Evolutionary conservation across 371 early-diverging fungal genomes (phyloP).

Genomic region (Zopfochytrium polystomum): DNA sequence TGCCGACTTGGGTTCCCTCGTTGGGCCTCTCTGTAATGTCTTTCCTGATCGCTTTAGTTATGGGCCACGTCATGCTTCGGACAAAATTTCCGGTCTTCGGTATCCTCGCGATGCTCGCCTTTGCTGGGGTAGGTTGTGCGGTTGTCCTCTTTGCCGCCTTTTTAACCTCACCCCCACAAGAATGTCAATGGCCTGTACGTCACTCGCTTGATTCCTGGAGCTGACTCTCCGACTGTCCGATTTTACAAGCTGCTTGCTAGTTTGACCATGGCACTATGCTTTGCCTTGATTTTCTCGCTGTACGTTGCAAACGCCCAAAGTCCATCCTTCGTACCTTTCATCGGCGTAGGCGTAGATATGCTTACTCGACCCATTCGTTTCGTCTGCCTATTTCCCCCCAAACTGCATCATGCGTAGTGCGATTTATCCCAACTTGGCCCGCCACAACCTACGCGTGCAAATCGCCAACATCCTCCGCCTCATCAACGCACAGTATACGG

Average conservation of each 20-base stretch:
- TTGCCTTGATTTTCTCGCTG: conserved; percentile 24
- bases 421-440: conserved; percentile 31
- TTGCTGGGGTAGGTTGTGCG: conserved; percentile 13
- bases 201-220: conserved; percentile 22
- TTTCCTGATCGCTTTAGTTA: conserved; percentile 5
- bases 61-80: conserved; percentile 13
- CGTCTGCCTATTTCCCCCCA: too few relatives aligned
- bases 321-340: too few relatives aligned
- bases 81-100: conserved; percentile 13
- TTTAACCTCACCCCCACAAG: conserved; percentile 1
- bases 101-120: conserved; percentile 20
- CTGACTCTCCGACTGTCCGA: conserved; percentile 11
- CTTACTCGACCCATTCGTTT: too few relatives aligned
- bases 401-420: background rate
- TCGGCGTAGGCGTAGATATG: too few relatives aligned
- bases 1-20: background rate
- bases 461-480: conserved; percentile 23
- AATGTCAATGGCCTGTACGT: conserved; percentile 6
- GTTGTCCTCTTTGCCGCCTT: background rate
- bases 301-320: background rate
- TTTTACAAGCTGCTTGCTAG: conserved; percentile 25
- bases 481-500: conserved; percentile 23
- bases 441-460: conserved; percentile 19
- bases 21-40: conserved; percentile 1
- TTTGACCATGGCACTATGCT: conserved; percentile 14